These are phyloP conservation scores for Geotrichum australiense DNA, from an alignment of 1,139 yeast species.

Conservation along the genomic window DNA sequence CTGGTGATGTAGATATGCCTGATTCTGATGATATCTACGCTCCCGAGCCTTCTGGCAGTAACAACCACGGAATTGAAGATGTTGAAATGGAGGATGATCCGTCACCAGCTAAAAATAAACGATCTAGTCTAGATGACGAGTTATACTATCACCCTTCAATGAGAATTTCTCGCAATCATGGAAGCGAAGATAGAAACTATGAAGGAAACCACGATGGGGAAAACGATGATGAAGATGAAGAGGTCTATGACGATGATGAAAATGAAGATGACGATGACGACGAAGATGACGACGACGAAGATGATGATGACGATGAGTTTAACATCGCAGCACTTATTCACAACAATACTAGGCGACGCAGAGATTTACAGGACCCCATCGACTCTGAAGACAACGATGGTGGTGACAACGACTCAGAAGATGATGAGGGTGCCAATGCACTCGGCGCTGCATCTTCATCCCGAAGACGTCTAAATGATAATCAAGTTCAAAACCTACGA, in stretches of 20 bases:
- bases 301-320: conserved; percentile 22
- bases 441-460: conserved; percentile 25
- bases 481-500: too few species aligned
- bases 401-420: conserved; percentile 25
- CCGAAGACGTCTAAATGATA: too few species aligned
- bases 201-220: conserved; percentile 23
- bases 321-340: conserved; percentile 22
- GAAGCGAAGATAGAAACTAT: conserved; percentile 26
- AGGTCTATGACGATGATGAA: conserved; percentile 23
- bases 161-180: conserved; percentile 21
- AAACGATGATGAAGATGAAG: conserved; percentile 21
- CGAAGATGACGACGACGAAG: conserved; percentile 21
- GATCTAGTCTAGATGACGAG: conserved; percentile 24
- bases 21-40: conserved; percentile 13
- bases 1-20: conserved; percentile 11
- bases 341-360: conserved; percentile 21
- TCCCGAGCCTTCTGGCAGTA: conserved; percentile 1
- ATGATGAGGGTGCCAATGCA: conserved; percentile 12
- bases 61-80: background rate
- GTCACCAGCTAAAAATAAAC: background rate
- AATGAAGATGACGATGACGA: conserved; percentile 28
- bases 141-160: conserved; percentile 11
- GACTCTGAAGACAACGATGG: conserved; percentile 23
- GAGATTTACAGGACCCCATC: conserved; percentile 17
- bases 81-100: conserved; percentile 4